Conservation (phyloP, 2,329 filamentous ascomycete genomes). For the Penicillium sp. region DNA sequence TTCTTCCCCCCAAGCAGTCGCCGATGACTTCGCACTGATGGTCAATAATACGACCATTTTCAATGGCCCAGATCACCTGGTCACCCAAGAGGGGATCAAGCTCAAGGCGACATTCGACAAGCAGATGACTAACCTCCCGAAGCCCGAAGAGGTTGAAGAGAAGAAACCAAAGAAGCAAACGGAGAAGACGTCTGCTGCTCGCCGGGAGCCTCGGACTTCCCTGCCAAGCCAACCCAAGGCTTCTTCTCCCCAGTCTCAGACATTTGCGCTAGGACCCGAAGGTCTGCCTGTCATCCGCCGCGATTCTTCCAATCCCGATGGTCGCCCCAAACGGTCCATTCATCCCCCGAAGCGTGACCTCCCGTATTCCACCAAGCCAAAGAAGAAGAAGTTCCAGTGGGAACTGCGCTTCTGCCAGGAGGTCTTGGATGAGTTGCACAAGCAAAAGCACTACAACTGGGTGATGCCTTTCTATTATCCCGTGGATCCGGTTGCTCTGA, state of each 20-base stretch:
- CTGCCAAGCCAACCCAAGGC: constrained; percentile 34
- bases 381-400: constrained; percentile 79
- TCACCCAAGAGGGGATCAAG: constrained; percentile 60
- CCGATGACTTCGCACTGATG: constrained; percentile 66
- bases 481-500: constrained; percentile 86
- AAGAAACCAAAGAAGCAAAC: constrained; percentile 48
- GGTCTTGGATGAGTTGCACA: constrained; percentile 67
- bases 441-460: constrained; percentile 58
- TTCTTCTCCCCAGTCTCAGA: constrained; percentile 39
- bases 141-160: constrained; percentile 51
- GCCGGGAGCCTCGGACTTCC: constrained; percentile 42
- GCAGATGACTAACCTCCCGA: constrained; percentile 53
- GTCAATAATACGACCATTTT: constrained; percentile 70
- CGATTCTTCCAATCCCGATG: constrained; percentile 68
- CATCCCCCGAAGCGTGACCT: constrained; percentile 87
- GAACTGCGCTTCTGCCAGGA: constrained; percentile 86
- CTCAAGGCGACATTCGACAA: constrained; percentile 53
- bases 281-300: constrained; percentile 75
- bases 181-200: constrained; percentile 38
- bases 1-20: constrained; percentile 60
- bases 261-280: constrained; percentile 68
- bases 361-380: constrained; percentile 78
- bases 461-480: constrained; percentile 70
- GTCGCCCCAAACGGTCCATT: constrained; percentile 83
- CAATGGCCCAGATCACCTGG: constrained; percentile 68